Evolutionary conservation across 1,139 yeast species (phyloP).

Genomic region (Kluyveromyces sp.): DNA sequence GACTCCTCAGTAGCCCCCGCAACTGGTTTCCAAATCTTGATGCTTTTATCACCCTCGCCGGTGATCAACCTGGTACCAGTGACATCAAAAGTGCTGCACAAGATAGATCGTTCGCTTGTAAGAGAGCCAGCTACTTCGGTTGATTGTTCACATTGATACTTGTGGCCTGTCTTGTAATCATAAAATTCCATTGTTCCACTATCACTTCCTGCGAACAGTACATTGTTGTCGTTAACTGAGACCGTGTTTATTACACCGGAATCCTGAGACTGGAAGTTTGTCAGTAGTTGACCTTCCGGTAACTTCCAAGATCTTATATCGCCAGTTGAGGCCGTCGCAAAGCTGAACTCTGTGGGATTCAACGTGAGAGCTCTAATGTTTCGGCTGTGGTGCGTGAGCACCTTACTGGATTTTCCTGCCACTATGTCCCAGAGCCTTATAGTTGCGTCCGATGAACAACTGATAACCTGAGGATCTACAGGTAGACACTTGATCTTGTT

Average conservation of each 20-base stretch:
- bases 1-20: constrained; percentile 40
- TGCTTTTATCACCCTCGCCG: constrained; percentile 84
- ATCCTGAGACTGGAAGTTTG: constrained; percentile 42
- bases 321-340: constrained; percentile 78
- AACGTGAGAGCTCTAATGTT: constrained; percentile 67
- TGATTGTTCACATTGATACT: constrained; percentile 49
- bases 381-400: constrained; percentile 77
- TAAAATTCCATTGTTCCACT: constrained; percentile 72
- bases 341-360: constrained; percentile 67
- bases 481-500: constrained; percentile 60
- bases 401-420: constrained; percentile 53
- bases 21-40: constrained; percentile 74
- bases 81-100: constrained; percentile 67
- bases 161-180: constrained; percentile 68
- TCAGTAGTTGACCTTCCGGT: constrained; percentile 69
- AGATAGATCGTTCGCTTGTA: constrained; percentile 60
- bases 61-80: constrained; percentile 78
- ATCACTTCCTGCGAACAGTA: constrained; percentile 77
- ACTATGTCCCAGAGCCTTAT: constrained; percentile 79
- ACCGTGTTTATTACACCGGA: constrained; percentile 62
- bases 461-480: constrained; percentile 77
- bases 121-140: constrained; percentile 62
- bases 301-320: constrained; percentile 76
- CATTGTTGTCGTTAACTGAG: constrained; percentile 57
- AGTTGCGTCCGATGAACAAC: constrained; percentile 81